Conservation (phyloP, 208 protist genomes). For the Vickermania spadyakhi region DNA sequence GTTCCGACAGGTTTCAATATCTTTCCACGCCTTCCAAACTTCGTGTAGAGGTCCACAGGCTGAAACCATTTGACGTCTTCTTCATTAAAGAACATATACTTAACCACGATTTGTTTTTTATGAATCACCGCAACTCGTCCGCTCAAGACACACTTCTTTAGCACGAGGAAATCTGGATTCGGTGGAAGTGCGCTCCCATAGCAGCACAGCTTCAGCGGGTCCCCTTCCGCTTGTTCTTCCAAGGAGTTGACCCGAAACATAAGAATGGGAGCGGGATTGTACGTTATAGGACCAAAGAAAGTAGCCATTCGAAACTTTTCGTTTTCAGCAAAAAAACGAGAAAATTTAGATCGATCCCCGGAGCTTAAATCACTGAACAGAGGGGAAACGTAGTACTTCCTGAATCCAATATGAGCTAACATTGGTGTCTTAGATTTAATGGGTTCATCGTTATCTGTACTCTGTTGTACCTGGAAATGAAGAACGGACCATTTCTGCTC, state of each 20-base stretch:
- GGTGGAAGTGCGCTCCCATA: constrained; percentile 71
- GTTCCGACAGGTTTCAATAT: constrained; percentile 95
- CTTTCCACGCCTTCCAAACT: constrained; percentile 89
- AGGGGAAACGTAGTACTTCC: constrained; percentile 87
- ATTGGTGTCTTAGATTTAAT: constrained; percentile 87
- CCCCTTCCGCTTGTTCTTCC: constrained; percentile 66
- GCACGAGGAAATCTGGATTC: constrained; percentile 72
- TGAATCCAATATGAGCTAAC: constrained; percentile 82
- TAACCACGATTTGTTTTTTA: constrained; percentile 91
- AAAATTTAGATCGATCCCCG: constrained; percentile 76
- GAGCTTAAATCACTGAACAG: constrained; percentile 80
- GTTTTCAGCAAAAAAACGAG: constrained; percentile 72
- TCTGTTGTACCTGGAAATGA: constrained; percentile 75
- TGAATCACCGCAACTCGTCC: constrained; percentile 83
- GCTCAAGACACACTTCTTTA: constrained; percentile 70
- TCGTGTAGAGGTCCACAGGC: constrained; percentile 95
- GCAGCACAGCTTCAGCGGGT: constrained; percentile 57
- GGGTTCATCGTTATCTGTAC: constrained; percentile 60
- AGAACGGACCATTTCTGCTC: constrained; percentile 89
- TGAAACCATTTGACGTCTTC: constrained; percentile 97
- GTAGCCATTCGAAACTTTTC: constrained; percentile 77
- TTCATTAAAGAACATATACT: constrained; percentile 94
- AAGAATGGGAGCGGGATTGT: constrained; percentile 77
- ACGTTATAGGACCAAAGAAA: constrained; percentile 84
- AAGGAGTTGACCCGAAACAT: constrained; percentile 80